Conservation (phyloP, 1,139 yeast species). For the Yamadazyma atlantica region DNA sequence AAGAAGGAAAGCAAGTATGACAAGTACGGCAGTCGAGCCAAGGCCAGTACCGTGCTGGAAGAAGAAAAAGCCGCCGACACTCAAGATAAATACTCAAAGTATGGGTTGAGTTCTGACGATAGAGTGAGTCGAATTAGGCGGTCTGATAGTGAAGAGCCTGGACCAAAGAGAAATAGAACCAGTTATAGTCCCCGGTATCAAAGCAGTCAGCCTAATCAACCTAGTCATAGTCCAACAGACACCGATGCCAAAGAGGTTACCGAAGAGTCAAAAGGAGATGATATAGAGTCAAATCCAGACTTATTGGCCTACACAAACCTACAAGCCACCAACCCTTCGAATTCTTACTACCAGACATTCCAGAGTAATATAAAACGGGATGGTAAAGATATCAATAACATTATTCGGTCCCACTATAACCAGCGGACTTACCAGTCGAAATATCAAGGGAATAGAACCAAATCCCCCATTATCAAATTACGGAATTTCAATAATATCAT, state of each 20-base stretch:
- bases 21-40: conserved; percentile 31
- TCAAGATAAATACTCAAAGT: conserved; percentile 35
- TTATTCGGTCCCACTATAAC: conserved; percentile 83
- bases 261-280: conserved; percentile 8
- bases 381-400: conserved; percentile 46
- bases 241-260: neutral
- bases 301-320: conserved; percentile 35
- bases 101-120: conserved; percentile 16
- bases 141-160: conserved; percentile 4
- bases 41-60: neutral
- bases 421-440: conserved; percentile 75
- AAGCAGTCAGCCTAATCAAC: too few species aligned
- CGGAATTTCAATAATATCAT: conserved; percentile 90
- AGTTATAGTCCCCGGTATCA: neutral
- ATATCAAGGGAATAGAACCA: conserved; percentile 57
- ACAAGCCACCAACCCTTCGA: conserved; percentile 31
- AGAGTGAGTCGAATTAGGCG: conserved; percentile 11
- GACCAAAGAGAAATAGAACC: conserved; percentile 1
- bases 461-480: conserved; percentile 82
- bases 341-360: conserved; percentile 36
- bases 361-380: conserved; percentile 41
- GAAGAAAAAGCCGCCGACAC: neutral
- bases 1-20: conserved; percentile 37
- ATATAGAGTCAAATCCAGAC: conserved; percentile 12
- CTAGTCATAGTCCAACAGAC: too few species aligned